Percentiles rank a stretch among this genome's conserved stretches.
Evolutionary conservation across 2,329 filamentous ascomycete genomes (phyloP).

Genomic region (Colletotrichum kahawae): DNA sequence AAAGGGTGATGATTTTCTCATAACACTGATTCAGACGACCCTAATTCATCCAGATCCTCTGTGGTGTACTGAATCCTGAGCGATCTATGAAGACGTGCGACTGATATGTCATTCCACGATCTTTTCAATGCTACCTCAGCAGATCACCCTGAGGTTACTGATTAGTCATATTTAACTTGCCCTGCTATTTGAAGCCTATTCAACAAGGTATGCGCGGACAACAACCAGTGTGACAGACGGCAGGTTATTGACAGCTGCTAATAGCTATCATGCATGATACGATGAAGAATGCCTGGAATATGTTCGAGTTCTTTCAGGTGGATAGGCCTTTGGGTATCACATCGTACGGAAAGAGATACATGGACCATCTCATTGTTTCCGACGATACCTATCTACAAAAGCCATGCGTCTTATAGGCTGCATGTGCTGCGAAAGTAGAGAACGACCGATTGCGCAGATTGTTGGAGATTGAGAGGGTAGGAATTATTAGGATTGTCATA

Average conservation of each 20-base stretch:
- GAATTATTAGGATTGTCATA: background rate
- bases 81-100: too few relatives aligned
- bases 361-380: background rate
- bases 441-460: too few relatives aligned
- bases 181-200: too few relatives aligned
- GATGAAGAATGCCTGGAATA: background rate
- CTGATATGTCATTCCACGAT: too few relatives aligned
- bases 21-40: too few relatives aligned
- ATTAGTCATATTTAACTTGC: too few relatives aligned
- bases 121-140: too few relatives aligned
- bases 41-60: too few relatives aligned
- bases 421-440: background rate
- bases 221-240: rapidly evolving
- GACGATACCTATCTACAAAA: background rate
- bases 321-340: background rate
- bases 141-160: too few relatives aligned
- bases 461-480: background rate
- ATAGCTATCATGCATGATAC: rapidly evolving
- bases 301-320: background rate
- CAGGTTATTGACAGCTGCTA: rapidly evolving
- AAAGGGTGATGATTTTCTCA: too few relatives aligned
- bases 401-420: background rate
- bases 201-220: background rate
- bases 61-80: too few relatives aligned
- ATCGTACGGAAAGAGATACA: too few relatives aligned